Evolutionary conservation across 2,329 filamentous ascomycete genomes (phyloP), one percentile per base, ranked within the genome.

Genomic region (Xylariaceae sp.): DNA sequence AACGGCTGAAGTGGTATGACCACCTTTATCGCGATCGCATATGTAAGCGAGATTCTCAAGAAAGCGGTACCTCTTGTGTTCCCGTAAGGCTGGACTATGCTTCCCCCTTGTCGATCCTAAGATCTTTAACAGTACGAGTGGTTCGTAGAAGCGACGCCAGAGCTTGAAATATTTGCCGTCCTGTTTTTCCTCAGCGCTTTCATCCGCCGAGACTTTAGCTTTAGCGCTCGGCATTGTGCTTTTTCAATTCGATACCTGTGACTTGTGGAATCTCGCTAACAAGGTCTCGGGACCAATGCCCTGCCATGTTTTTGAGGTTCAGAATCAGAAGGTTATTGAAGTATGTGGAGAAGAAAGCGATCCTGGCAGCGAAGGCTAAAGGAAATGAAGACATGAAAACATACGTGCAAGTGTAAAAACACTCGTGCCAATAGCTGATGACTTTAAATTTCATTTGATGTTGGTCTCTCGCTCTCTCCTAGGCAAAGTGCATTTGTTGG

Each of bases 1-100:
- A 21, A 81, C 72, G 0, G 79, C 71, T 0, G 78, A 74, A n/a
- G 73, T 75, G 0, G 72, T 72, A 2, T 66, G 58, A 2, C 78
- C 79, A 0, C 78, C 78, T 55, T 78, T 80, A 0, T 66, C 57
- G 41, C 72, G 72, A 49, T 80, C 78, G 55, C 76, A 79, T 6
- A 81, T 58, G 58, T 74, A 78, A 7, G 75, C 69, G 1, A 81
- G 60, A 23, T 73, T 72, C 3, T 70, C 64, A 0, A 77, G 64
- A 21, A 80, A 73, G 2, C 68, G 59, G 15, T 57, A 43, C 1
- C 50, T 21, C 8, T 39, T 21, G 3, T n/a, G 41, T n/a, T 46
- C n/a, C 3, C 60, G 57, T 20, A 59, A 55, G 50, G 52, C 32
- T 10, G 58, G 23, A 1, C 30, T 60, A 27, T 69, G 65, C 7